Evolutionary conservation across 2,329 filamentous ascomycete genomes (phyloP), one percentile per base, ranked within the genome.

Genomic region (Cladosporium sp.): DNA sequence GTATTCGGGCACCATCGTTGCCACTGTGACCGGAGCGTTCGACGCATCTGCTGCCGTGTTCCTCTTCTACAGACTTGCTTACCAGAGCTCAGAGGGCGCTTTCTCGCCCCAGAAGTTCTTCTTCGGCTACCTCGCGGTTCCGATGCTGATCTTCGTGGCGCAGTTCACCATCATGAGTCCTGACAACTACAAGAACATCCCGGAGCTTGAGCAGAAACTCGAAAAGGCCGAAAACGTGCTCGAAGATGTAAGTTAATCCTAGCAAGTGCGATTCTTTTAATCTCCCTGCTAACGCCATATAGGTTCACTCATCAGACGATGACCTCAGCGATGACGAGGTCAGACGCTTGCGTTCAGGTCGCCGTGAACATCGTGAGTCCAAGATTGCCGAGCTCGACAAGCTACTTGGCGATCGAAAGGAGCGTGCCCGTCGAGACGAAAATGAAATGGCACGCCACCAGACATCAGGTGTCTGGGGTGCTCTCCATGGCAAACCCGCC

Each of bases 131-230:
- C 69, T 78, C 2, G 58, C 77, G 13, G 76, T 80, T 1, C 77
- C 77, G 9, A 72, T 64, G 3, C 73, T 74, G 51, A 78, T 79
- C 53, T 62, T 73, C 5, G 68, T 76, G 1, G 61, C 62, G 20
- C 76, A 78, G 50, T 74, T 76, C 0, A 83, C 72, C 22, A 64
- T 76, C 62, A 76, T 77, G 74, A 74, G 74, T 3, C 59, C 66
- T 1, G 67, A 69, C 1, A 74, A 72, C 1, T 77, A 77, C 67
- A 75, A 77, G 64, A 78, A 75, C 0, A 83, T 91, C 1, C 89
- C 90, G 39, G 90, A 96, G 72, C 80, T 92, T 1, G 90, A 90
- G 49, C 90, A 96, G 71, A 81, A 96, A 51, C 85, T 94, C 4
- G 83, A 85, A 57, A 83, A 90, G 68, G 87, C 85, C 15, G 86